phyloP scores from a whole-genome alignment of 331 rosid species.

The Quercus tomentella region DNA sequence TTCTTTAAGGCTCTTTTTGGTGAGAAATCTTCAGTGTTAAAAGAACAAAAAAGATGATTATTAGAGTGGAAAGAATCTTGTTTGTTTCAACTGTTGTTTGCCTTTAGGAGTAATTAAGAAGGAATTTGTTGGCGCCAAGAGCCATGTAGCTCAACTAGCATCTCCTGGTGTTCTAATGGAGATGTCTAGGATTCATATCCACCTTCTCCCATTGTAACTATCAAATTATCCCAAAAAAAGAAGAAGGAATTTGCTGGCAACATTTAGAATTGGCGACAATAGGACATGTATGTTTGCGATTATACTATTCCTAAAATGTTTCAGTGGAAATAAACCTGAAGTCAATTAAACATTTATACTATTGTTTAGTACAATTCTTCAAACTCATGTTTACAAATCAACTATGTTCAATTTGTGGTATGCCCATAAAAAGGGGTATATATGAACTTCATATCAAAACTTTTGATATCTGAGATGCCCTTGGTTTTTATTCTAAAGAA shows the following conservation, averaged over 20 bases:
- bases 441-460: background rate
- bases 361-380: background rate
- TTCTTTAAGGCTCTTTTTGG: background rate
- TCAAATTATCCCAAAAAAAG: too few species aligned
- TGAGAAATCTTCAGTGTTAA: background rate
- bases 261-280: background rate
- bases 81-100: background rate
- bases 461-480: background rate
- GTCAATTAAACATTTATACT: background rate
- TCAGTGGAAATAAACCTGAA: background rate
- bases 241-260: background rate
- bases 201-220: too few species aligned
- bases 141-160: too few species aligned
- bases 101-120: background rate
- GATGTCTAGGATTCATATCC: too few species aligned
- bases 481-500: background rate
- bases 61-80: background rate
- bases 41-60: background rate
- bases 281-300: background rate
- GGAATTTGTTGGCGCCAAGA: background rate
- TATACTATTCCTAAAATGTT: background rate
- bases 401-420: background rate
- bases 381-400: background rate
- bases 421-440: background rate
- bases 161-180: too few species aligned